Evolutionary conservation across 441 rosid genomes (phyloP), one percentile per base, ranked within the genome.

Genomic region (Jatropha podagrica): DNA sequence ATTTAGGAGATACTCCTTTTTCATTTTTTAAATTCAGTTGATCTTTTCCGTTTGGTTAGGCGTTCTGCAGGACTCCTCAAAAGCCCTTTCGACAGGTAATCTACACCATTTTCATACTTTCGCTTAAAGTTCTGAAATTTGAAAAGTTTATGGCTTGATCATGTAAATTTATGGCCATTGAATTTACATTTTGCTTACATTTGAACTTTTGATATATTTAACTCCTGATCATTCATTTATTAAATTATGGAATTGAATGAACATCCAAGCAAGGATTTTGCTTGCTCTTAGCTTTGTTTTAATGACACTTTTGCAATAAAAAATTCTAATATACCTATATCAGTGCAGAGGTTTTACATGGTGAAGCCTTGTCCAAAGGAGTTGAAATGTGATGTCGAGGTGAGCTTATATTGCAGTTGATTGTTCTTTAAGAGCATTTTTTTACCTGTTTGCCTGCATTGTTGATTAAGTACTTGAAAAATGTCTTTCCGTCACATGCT

Each of bases 321-420:
- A 32, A 73, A 44, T 75, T 74, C 81, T 81, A 49, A 59, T 23
- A 78, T 64, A n/a, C 41, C 66, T 65, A 14, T 74, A 52, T 67
- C 69, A 49, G 81, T 87, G 78, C 89, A 91, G 98, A 92, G 99
- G 82, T 90, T 91, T 79, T 86, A 83, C 78, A 83, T 93, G 91
- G 98, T 93, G 74, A 95, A 91, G 88, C 97, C 96, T 17, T 95
- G 99, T 81, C 93, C 97, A 1, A 95, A 95, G 78, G 97, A 95
- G 82, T 73, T 91, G 75, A 92, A 93, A 88, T 93, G 98, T 66
- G 98, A 93, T 81, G 97, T 95, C 27, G 97, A 95, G 96, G 98
- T 95, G 74, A 72, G 85, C 64, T 78, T 84, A 62, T 75, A 20
- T 12, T 74, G 44, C 60, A 17, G 26, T 41, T 62, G 23, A 2